Conservation (phyloP, 768 basidiomycete genomes). For the Russula olivacea region DNA sequence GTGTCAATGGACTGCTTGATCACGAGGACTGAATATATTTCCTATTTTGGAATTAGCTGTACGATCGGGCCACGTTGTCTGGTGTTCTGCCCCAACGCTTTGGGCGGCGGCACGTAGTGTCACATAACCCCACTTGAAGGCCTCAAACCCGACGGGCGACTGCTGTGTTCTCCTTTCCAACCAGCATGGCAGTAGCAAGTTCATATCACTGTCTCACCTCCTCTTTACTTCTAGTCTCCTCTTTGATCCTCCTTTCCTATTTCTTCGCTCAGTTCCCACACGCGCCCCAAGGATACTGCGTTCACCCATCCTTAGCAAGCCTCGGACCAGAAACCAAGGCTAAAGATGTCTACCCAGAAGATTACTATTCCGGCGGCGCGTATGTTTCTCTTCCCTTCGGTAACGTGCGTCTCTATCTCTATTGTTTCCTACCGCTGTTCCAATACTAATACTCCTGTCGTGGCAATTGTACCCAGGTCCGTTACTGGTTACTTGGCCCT, state of each 20-base stretch:
- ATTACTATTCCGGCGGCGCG: constrained; percentile 55
- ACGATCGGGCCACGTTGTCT: neutral
- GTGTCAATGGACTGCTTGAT: constrained; percentile 27
- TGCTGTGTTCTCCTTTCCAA: neutral
- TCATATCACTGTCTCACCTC: constrained; percentile 40
- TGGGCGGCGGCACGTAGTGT: no score
- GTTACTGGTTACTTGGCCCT: constrained; percentile 76
- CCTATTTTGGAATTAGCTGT: neutral
- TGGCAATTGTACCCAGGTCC: constrained; percentile 38
- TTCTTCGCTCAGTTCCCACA: constrained; percentile 61
- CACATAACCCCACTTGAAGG: neutral
- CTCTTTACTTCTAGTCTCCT: constrained; percentile 53
- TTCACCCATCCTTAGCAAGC: constrained; percentile 56
- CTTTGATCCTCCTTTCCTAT: constrained; percentile 54
- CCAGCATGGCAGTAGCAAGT: constrained; percentile 28
- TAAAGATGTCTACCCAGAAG: constrained; percentile 70
- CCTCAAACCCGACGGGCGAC: neutral
- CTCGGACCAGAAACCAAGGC: constrained; percentile 50
- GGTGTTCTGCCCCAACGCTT: neutral
- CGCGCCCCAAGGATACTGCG: constrained; percentile 44
- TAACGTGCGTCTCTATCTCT: constrained; percentile 37
- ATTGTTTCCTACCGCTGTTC: neutral
- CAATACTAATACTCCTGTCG: neutral
- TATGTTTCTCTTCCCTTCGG: constrained; percentile 66
- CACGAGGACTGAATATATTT: constrained; percentile 30